Percentiles rank a stretch among this genome's conserved stretches.
Conservation (phyloP, 163 green algal genomes). For the Volvox carteri region DNA sequence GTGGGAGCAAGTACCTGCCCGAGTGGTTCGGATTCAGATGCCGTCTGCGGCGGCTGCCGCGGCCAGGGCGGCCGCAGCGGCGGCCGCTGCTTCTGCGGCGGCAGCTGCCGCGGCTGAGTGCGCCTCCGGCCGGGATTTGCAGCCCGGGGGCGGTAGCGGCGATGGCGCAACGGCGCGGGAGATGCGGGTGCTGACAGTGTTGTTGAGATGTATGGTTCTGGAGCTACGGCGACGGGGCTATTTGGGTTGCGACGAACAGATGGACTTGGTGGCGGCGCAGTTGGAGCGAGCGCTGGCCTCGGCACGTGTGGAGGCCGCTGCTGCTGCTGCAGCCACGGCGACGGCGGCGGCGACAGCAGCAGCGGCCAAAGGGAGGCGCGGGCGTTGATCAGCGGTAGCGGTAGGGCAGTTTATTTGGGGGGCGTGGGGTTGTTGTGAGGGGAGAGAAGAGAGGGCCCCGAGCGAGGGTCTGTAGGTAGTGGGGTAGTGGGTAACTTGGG, state of each 20-base stretch:
- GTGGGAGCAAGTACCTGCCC: not conserved
- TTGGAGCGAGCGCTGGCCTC: not conserved
- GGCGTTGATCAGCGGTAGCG: no score
- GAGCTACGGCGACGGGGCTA: conserved; percentile 44
- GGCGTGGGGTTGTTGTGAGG: no score
- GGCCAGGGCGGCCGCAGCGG: not conserved
- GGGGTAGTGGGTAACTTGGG: no score
- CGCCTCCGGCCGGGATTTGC: not conserved
- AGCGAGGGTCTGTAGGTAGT: no score
- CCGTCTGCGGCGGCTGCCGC: not conserved
- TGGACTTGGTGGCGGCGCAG: not conserved
- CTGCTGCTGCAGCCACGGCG: not conserved
- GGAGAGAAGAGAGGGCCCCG: no score
- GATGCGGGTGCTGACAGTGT: not conserved
- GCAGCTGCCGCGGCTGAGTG: not conserved
- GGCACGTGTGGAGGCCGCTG: not conserved
- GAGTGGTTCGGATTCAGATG: not conserved
- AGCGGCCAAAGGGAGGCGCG: not conserved
- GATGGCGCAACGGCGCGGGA: not conserved
- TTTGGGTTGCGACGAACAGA: conserved; percentile 13
- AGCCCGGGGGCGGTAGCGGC: not conserved
- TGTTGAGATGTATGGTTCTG: not conserved
- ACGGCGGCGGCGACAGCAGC: not conserved
- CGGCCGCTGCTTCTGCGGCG: not conserved
- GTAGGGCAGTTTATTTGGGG: no score